phyloP scores from a whole-genome alignment of 2,329 filamentous ascomycete genomes.

The Fusarium verrucosum region DNA sequence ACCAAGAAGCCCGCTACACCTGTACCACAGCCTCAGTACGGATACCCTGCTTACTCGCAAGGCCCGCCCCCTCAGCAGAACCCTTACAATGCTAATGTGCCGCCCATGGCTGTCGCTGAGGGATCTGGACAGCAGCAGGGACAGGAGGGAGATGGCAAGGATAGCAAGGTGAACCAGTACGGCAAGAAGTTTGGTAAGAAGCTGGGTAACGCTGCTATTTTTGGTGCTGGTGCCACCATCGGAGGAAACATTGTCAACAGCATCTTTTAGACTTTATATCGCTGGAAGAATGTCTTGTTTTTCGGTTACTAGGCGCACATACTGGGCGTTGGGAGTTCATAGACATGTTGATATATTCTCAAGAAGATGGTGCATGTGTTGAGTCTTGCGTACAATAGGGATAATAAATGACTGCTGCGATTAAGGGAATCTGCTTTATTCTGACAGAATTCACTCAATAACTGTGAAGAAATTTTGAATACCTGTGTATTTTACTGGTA shows the following conservation, averaged over 20 bases:
- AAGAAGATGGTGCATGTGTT: slow-evolving; percentile 1
- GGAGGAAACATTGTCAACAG: slow-evolving; percentile 90
- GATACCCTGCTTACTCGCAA: slow-evolving; percentile 52
- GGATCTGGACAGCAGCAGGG: slow-evolving; percentile 56
- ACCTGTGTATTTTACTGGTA: too few relatives aligned
- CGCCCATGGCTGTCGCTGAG: slow-evolving; percentile 77
- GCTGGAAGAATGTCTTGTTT: background rate
- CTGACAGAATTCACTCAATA: too few relatives aligned
- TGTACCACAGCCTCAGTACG: slow-evolving; percentile 50
- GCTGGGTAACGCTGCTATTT: slow-evolving; percentile 80
- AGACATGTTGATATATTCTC: slow-evolving; percentile 2
- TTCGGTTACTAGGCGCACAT: slow-evolving; percentile 5
- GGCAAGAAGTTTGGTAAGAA: slow-evolving; percentile 99
- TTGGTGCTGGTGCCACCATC: slow-evolving; percentile 91
- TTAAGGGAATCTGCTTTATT: background rate
- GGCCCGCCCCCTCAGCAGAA: slow-evolving; percentile 62
- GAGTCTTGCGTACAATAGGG: background rate
- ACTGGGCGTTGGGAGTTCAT: slow-evolving; percentile 30
- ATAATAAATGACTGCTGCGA: background rate
- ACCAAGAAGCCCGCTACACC: slow-evolving; percentile 51
- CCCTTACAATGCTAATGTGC: slow-evolving; percentile 75
- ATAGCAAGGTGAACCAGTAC: slow-evolving; percentile 72
- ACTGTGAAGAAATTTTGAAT: background rate
- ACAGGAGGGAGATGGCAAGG: slow-evolving; percentile 64
- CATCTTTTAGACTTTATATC: slow-evolving; percentile 71